Percentiles rank a stretch among this genome's conserved stretches.
phyloP scores from a whole-genome alignment of 139 green algal genomes.

The Chlamydomonas sphaeroides region DNA sequence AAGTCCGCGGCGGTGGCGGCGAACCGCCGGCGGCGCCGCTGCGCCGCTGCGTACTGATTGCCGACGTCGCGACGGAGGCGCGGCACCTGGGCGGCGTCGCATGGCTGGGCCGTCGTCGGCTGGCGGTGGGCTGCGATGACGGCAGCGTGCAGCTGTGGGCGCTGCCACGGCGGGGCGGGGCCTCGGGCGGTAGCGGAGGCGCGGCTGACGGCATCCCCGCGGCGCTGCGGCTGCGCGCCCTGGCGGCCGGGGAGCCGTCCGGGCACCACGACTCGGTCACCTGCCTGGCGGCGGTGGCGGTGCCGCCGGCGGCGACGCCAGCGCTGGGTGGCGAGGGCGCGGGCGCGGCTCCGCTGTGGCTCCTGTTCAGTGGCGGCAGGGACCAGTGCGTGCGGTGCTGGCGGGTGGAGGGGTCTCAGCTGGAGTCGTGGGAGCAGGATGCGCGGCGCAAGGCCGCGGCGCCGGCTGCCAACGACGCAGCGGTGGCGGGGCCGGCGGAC shows the following conservation, averaged over 20 bases:
- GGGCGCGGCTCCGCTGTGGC: neutral
- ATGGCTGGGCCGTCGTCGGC: neutral
- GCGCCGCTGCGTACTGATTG: no score
- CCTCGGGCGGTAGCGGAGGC: neutral
- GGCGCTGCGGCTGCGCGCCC: neutral
- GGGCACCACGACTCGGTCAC: slow-evolving; percentile 32
- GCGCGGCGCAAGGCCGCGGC: neutral
- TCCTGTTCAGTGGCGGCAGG: slow-evolving; percentile 21
- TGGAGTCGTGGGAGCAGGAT: slow-evolving; percentile 8
- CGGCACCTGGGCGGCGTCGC: neutral
- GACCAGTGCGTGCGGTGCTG: slow-evolving; percentile 40
- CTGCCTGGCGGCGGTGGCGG: neutral
- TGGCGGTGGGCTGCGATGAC: slow-evolving; percentile 8
- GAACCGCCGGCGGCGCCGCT: no score
- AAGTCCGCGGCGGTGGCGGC: no score
- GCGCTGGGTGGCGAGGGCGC: neutral
- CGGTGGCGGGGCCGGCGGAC: neutral
- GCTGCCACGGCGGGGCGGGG: neutral
- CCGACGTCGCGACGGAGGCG: no score
- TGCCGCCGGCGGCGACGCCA: neutral
- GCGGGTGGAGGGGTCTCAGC: slow-evolving; percentile 17
- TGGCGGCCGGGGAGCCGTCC: neutral
- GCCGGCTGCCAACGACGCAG: neutral
- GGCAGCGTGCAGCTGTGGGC: slow-evolving; percentile 22
- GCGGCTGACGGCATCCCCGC: neutral